Conservation (phyloP, 805 yeast species). For the Ogataea naganishii region DNA sequence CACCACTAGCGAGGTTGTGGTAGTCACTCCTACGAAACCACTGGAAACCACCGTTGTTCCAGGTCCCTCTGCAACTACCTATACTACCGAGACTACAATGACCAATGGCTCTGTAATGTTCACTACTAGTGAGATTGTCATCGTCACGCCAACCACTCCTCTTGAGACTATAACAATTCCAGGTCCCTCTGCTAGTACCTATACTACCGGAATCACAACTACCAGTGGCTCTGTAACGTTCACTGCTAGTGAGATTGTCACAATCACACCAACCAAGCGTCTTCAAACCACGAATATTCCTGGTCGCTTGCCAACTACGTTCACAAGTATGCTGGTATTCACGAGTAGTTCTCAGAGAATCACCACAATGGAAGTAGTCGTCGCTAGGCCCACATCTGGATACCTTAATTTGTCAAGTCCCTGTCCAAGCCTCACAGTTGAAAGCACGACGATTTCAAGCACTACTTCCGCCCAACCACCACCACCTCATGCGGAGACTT, state of each 20-base stretch:
- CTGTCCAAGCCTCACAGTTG: too few species aligned
- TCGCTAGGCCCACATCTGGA: too few species aligned
- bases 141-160: constrained; percentile 1
- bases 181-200: background rate
- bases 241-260: background rate
- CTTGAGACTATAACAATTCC: background rate
- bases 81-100: background rate
- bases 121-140: background rate
- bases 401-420: too few species aligned
- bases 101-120: background rate
- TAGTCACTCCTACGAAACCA: constrained; percentile 1
- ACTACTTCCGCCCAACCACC: too few species aligned
- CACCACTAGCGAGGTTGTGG: background rate
- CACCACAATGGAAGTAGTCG: too few species aligned
- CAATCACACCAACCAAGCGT: constrained; percentile 1
- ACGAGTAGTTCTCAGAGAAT: too few species aligned
- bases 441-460: too few species aligned
- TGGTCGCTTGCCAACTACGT: too few species aligned
- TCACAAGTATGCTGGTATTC: too few species aligned
- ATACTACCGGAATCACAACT: background rate
- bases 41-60: background rate
- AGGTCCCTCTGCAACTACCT: background rate
- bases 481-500: too few species aligned
- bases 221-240: background rate
- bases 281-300: too few species aligned